phyloP scores from a whole-genome alignment of 2,329 filamentous ascomycete genomes.

The Mariannaea sp. region DNA sequence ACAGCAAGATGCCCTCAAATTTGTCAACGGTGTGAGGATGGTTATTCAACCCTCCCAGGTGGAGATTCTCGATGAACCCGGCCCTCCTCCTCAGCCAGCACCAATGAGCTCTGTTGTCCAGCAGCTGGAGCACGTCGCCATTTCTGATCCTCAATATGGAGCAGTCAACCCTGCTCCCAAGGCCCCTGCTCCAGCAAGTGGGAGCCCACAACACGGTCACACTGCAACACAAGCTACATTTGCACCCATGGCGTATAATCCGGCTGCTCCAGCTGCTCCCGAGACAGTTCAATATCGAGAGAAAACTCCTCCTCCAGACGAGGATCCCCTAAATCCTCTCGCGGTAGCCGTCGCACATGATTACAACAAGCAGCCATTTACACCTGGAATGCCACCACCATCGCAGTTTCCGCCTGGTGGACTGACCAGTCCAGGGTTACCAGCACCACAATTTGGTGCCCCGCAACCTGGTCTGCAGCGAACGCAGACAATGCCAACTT shows the following conservation, averaged over 20 bases:
- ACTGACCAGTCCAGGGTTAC: constrained; percentile 47
- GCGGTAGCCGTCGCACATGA: constrained; percentile 63
- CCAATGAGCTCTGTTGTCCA: constrained; percentile 73
- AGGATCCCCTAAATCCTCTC: constrained; percentile 62
- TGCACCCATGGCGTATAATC: constrained; percentile 75
- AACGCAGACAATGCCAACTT: constrained; percentile 55
- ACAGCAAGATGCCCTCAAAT: constrained; percentile 70
- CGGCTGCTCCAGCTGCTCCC: constrained; percentile 75
- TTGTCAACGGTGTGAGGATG: constrained; percentile 69
- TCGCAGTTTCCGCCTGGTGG: constrained; percentile 51
- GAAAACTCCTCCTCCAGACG: constrained; percentile 78
- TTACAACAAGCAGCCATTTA: constrained; percentile 58
- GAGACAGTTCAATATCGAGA: constrained; percentile 74
- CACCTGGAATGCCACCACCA: constrained; percentile 55
- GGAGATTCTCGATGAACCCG: constrained; percentile 68
- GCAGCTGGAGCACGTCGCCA: constrained; percentile 72
- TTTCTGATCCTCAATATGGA: constrained; percentile 61
- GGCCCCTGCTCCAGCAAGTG: constrained; percentile 25
- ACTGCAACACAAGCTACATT: constrained; percentile 50
- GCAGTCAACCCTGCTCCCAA: constrained; percentile 33
- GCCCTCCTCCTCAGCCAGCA: constrained; percentile 50
- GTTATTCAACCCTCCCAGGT: constrained; percentile 66
- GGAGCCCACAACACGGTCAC: constrained; percentile 11
- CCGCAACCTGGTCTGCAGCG: constrained; percentile 53
- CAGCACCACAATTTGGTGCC: constrained; percentile 50